Base-by-base conservation (phyloP, 352 stramenopile genomes). In the Phytopythium montanum region DNA sequence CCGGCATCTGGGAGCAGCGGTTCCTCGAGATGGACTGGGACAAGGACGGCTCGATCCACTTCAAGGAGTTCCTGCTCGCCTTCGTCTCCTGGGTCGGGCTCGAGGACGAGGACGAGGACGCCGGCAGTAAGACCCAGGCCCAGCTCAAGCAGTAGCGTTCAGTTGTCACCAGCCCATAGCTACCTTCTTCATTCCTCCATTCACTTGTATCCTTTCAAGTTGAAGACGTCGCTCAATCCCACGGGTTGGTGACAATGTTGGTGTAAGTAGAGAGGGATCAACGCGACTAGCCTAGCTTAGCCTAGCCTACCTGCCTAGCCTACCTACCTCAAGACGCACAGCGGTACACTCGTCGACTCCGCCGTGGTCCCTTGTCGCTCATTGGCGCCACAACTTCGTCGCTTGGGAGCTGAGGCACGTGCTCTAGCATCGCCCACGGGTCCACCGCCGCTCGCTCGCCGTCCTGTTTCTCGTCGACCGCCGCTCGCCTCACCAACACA, bases 1-100 rank as follows among this genome's bases (percentile, higher is more conserved):
- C 78, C 26, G 78, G 74, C 23, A 92, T 94, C 34, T 91, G 76
- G 75, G 82, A 94, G 57, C 80, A 75, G 31, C 86, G 88, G 13
- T 96, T 91, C 45, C 81, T 77, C 55, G 86, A 96, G 62, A 94
- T 96, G 81, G 87, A 96, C 54, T 95, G 85, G 79, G 82, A 96
- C 52, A 65, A 90, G 42, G 85, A 95, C 61, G 88, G 87, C 21
- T 79, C 71, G 26, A 94, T 95, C 57, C 85, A 94, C 18, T 95
- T 94, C 62, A 94, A 92, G 56, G 88, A 96, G 62, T 96, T 96
- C 58, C 73, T 96, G 49, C 85, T 92, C 71, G 85, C 86, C 19
- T 95, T 95, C 56, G 82, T 90, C 52, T 92, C 82, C 9, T 96
- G 86, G 85, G 81, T 95, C 18, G 87, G 86, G 16, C 71, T 93